phyloP scores from a whole-genome alignment of 345 rosid genomes.

The Passiflora organensis region DNA sequence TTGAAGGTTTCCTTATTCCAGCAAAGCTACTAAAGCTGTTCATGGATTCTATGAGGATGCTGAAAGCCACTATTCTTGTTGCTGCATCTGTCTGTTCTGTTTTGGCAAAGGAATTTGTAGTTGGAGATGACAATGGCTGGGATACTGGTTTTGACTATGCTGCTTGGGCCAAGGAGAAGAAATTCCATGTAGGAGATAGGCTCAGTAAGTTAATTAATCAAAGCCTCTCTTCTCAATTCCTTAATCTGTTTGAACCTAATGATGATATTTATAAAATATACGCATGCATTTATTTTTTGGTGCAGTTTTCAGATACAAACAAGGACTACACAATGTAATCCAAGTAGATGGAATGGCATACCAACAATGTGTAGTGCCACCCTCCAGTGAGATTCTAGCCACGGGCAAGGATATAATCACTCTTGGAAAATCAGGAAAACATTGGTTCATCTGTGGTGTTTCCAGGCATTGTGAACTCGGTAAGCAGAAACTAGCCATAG shows the following conservation, averaged over 20 bases:
- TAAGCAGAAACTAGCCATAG: conserved; percentile 13
- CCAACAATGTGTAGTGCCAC: conserved; percentile 15
- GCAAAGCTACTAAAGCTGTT: no score
- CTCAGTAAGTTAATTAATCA: background rate
- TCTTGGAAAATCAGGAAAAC: conserved; percentile 4
- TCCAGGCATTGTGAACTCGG: conserved; percentile 11
- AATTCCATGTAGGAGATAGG: background rate
- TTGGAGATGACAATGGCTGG: conserved; percentile 7
- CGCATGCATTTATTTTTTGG: background rate
- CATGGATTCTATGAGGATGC: no score
- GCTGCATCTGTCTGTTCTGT: background rate
- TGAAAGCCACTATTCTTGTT: background rate
- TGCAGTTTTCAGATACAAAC: conserved; percentile 12
- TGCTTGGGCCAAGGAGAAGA: background rate
- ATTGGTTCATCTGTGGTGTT: conserved; percentile 17
- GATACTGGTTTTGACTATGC: background rate
- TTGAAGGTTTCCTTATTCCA: no score
- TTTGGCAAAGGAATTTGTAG: background rate
- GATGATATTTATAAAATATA: background rate
- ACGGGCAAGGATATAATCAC: conserved; percentile 13
- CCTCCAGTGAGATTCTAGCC: background rate
- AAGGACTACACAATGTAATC: conserved; percentile 16
- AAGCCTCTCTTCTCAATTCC: background rate
- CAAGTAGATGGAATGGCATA: conserved; percentile 12
- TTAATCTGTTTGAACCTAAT: no score